These are phyloP conservation scores for Bocquillonia castaneifolia DNA, from an alignment of 441 rosid species.

Conservation along the genomic window DNA sequence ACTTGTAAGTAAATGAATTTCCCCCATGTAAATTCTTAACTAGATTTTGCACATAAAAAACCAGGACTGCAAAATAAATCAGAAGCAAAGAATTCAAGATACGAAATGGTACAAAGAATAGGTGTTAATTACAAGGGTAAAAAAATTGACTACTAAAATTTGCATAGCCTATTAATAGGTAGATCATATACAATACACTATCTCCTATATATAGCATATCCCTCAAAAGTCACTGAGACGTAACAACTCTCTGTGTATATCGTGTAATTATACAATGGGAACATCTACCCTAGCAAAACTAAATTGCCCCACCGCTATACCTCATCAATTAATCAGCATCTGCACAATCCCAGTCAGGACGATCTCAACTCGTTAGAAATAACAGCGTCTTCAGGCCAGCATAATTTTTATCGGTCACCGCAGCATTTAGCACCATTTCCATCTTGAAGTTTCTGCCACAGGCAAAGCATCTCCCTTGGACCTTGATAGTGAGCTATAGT, in stretches of 20 bases:
- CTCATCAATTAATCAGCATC: not conserved
- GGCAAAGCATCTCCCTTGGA: constrained; percentile 82
- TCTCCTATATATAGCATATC: not conserved
- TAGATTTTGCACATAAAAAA: not conserved
- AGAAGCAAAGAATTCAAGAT: not conserved
- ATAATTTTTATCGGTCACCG: constrained; percentile 37
- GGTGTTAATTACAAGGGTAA: not conserved
- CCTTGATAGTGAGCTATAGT: constrained; percentile 92
- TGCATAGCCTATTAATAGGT: constrained; percentile 5
- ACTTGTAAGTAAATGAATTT: too few relatives aligned
- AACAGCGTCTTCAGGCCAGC: not conserved
- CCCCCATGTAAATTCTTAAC: too few relatives aligned
- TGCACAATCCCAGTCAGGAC: constrained; percentile 16
- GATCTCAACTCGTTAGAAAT: constrained; percentile 3
- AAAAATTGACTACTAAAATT: not conserved
- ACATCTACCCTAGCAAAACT: not conserved
- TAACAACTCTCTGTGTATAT: not conserved
- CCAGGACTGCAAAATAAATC: not conserved
- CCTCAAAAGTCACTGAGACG: not conserved
- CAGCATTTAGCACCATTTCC: constrained; percentile 69
- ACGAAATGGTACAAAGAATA: not conserved
- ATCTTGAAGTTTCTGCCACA: constrained; percentile 86
- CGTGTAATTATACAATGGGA: constrained; percentile 5
- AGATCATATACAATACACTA: constrained; percentile 16
- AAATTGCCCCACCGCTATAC: not conserved